Conservation (phyloP, 2,329 filamentous ascomycete species). For the Stagonosporopsis chrysanthemi region DNA sequence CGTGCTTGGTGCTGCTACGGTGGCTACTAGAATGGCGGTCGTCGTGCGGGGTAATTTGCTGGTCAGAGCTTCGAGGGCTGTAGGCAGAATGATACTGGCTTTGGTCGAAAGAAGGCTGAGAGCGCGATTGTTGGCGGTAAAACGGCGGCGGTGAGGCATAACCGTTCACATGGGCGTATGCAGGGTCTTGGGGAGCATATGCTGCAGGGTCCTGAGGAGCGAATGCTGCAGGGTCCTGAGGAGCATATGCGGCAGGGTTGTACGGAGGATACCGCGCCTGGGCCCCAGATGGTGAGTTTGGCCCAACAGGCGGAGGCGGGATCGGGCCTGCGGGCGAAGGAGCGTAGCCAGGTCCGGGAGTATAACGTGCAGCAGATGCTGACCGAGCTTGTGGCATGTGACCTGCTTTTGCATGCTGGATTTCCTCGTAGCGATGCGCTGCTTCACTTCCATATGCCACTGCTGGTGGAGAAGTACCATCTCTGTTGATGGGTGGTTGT, state of each 20-base stretch:
- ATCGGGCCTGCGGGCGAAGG: constrained; percentile 37
- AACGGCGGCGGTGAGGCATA: constrained; percentile 46
- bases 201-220: constrained; percentile 37
- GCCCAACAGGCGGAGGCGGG: constrained; percentile 36
- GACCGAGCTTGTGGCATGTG: constrained; percentile 22
- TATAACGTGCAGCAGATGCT: constrained; percentile 40
- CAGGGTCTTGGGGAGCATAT: constrained; percentile 31
- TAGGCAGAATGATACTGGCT: constrained; percentile 28
- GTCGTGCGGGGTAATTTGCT: constrained; percentile 32
- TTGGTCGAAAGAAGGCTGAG: constrained; percentile 40
- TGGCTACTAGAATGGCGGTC: constrained; percentile 33
- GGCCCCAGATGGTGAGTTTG: constrained; percentile 20
- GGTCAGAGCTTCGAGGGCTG: constrained; percentile 25
- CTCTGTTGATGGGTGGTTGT: constrained; percentile 6
- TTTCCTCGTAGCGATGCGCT: constrained; percentile 16
- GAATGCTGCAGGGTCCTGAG: constrained; percentile 41
- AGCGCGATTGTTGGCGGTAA: constrained; percentile 45
- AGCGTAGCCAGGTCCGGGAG: constrained; percentile 42
- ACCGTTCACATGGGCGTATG: constrained; percentile 29
- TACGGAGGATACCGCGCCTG: constrained; percentile 36
- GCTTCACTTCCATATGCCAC: constrained; percentile 18
- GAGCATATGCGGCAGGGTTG: constrained; percentile 42
- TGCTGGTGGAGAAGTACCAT: constrained; percentile 15
- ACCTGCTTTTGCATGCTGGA: constrained; percentile 15
- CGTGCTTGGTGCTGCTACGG: constrained; percentile 41